A percentile compares a stretch with the other conserved stretches of the same genome.
Evolutionary conservation across 306 rosid species (phyloP).

Genomic region (Rosa rugosa): DNA sequence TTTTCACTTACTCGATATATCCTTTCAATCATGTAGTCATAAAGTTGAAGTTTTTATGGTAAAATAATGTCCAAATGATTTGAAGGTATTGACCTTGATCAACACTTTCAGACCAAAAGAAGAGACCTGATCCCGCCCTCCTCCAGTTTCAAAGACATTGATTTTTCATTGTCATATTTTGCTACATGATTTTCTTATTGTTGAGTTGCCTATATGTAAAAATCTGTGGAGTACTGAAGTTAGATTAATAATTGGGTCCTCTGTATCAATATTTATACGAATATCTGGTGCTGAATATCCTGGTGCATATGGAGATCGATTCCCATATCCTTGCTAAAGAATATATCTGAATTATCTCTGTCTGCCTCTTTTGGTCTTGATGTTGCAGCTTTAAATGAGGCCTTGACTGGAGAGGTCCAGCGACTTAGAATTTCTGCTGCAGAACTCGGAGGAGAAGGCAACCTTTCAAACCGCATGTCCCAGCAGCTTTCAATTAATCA

Average conservation of each 20-base stretch:
- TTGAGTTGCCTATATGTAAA: background rate
- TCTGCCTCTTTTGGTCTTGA: background rate
- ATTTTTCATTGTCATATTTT: background rate
- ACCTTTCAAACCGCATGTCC: constrained; percentile 48
- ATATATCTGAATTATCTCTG: background rate
- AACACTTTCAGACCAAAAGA: background rate
- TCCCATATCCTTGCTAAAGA: background rate
- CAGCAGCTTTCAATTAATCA: constrained; percentile 58
- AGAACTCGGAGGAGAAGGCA: constrained; percentile 57
- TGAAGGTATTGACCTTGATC: background rate
- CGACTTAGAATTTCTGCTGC: constrained; percentile 55
- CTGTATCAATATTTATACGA: background rate
- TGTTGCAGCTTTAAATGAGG: constrained; percentile 70
- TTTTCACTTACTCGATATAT: background rate
- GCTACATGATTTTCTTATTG: background rate
- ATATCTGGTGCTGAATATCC: background rate
- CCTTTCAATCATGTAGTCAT: background rate
- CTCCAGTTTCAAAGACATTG: background rate
- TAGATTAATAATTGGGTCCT: background rate
- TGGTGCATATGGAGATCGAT: background rate
- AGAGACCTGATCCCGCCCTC: background rate
- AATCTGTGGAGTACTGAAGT: background rate
- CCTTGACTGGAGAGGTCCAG: constrained; percentile 72
- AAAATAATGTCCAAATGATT: background rate
- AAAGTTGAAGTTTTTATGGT: background rate